Evolutionary conservation across 148 eudicot species (phyloP).

Genomic region (Linanthus parryae): DNA sequence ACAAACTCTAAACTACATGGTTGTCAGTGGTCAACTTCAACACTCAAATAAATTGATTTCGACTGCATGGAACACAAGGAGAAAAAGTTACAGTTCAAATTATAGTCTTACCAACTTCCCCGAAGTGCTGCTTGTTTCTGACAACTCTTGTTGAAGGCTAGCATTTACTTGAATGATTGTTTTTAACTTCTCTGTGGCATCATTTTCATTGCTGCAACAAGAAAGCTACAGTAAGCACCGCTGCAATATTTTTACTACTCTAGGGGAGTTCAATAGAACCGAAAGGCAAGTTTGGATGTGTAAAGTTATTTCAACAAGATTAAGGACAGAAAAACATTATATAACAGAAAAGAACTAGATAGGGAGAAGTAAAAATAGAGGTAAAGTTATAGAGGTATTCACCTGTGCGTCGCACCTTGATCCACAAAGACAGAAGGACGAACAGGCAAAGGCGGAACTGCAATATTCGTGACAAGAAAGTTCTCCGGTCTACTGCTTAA

Average conservation of each 20-base stretch:
- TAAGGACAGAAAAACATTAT: too few species aligned
- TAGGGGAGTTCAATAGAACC: too few species aligned
- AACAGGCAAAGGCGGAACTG: conserved; percentile 84
- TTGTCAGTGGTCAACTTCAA: too few species aligned
- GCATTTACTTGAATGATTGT: conserved; percentile 75
- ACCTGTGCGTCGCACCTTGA: conserved; percentile 84
- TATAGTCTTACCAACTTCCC: conserved; percentile 67
- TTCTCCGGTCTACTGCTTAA: conserved; percentile 83
- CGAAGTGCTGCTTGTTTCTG: conserved; percentile 29
- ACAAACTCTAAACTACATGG: too few species aligned
- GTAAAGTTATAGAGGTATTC: too few species aligned
- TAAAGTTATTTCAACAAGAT: too few species aligned
- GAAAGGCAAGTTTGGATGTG: too few species aligned
- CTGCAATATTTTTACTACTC: not conserved
- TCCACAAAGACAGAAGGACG: conserved; percentile 95
- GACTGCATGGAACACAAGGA: too few species aligned
- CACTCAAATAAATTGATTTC: too few species aligned
- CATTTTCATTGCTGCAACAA: conserved; percentile 85
- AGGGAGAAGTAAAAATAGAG: too few species aligned
- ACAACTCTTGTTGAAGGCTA: conserved; percentile 49
- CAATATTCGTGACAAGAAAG: conserved; percentile 55
- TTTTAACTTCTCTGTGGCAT: conserved; percentile 69
- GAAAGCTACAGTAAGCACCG: not conserved
- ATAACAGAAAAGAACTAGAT: too few species aligned
- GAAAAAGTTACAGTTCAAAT: too few species aligned